A percentile compares a stretch with the other conserved stretches of the same genome.
These are phyloP conservation scores for Talaromyces pinophilus DNA, from an alignment of 2,329 filamentous ascomycete genomes.

Conservation along the genomic window DNA sequence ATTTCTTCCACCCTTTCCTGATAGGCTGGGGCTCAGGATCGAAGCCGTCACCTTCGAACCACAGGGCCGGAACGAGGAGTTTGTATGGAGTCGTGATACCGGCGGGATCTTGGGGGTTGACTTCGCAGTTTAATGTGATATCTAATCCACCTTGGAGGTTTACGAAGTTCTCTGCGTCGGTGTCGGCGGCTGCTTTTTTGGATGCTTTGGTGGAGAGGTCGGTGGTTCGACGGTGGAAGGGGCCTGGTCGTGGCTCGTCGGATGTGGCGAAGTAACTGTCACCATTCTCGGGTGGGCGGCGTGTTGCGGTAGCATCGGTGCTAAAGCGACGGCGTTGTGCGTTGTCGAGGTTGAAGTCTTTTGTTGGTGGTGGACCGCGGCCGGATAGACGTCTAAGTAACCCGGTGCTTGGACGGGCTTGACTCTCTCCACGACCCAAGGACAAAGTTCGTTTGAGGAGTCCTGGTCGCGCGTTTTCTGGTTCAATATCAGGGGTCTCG, in stretches of 20 bases:
- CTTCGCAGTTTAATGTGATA: slow-evolving; percentile 84
- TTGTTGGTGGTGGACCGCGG: slow-evolving; percentile 46
- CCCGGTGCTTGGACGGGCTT: slow-evolving; percentile 48
- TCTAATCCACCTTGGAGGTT: slow-evolving; percentile 83
- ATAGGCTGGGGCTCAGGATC: slow-evolving; percentile 40
- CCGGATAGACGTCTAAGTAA: slow-evolving; percentile 53
- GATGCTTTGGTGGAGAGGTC: slow-evolving; percentile 65
- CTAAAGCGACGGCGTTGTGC: slow-evolving; percentile 36
- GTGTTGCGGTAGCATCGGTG: slow-evolving; percentile 32
- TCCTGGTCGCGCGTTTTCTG: slow-evolving; percentile 33
- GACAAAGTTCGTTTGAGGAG: slow-evolving; percentile 62
- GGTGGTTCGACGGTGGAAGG: slow-evolving; percentile 70
- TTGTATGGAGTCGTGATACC: slow-evolving; percentile 88
- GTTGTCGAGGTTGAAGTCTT: slow-evolving; percentile 37
- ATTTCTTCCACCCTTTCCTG: slow-evolving; percentile 45
- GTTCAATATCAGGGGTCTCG: slow-evolving; percentile 44
- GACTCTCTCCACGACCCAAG: slow-evolving; percentile 58
- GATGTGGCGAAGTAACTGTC: slow-evolving; percentile 38
- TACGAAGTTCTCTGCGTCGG: slow-evolving; percentile 57
- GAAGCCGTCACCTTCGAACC: slow-evolving; percentile 50
- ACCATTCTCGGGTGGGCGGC: slow-evolving; percentile 28
- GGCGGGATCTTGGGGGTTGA: slow-evolving; percentile 78
- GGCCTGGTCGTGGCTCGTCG: slow-evolving; percentile 38
- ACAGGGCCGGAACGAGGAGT: slow-evolving; percentile 76
- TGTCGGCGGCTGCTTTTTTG: slow-evolving; percentile 53